Percentiles rank a stretch among this genome's conserved stretches.
Evolutionary conservation across 345 rosid genomes (phyloP).

Genomic region (Sonneratia alba): DNA sequence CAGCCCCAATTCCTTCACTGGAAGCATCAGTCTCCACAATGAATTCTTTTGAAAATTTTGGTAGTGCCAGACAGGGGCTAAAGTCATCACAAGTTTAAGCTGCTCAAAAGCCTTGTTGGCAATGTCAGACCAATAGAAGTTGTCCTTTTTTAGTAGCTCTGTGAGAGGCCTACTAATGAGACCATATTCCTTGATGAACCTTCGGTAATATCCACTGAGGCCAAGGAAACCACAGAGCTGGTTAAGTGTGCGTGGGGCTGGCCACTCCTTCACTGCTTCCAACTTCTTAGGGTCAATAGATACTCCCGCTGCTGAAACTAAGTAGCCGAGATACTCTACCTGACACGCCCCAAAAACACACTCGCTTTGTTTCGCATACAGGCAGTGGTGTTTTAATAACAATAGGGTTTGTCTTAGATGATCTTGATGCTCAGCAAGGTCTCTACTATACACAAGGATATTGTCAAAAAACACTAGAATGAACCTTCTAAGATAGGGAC

Average conservation of each 20-base stretch:
- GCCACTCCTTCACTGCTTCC: neutral
- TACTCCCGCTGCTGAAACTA: neutral
- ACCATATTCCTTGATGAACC: neutral
- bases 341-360: too few species aligned
- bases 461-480: neutral
- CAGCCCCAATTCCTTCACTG: neutral
- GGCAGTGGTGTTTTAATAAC: too few species aligned
- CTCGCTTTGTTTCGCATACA: neutral
- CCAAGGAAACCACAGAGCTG: slow-evolving; percentile 4
- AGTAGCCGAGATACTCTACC: slow-evolving; percentile 6
- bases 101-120: neutral
- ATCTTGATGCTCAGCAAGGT: neutral
- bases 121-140: neutral
- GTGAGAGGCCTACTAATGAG: neutral
- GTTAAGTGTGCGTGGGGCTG: neutral
- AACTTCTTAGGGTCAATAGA: neutral
- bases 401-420: neutral
- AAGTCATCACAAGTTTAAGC: neutral
- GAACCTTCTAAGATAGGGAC: neutral
- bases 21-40: neutral
- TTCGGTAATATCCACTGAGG: slow-evolving; percentile 3
- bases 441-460: neutral
- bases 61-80: neutral
- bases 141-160: neutral
- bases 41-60: neutral